These are phyloP conservation scores for Dendrobium chrysotoxum DNA, from an alignment of 106 monocot species.

Conservation along the genomic window DNA sequence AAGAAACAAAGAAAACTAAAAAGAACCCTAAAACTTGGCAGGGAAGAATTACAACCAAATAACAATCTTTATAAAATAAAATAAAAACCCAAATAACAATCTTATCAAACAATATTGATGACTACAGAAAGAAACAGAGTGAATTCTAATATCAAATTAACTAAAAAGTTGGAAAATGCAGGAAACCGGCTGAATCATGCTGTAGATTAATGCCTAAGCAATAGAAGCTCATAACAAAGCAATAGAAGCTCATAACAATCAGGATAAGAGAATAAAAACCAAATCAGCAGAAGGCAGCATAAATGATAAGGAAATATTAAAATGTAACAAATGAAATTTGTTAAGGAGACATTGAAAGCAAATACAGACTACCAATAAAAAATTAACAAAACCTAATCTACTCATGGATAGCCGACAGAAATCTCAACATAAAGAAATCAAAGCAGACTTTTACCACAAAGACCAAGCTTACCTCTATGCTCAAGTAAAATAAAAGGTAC, in stretches of 20 bases:
- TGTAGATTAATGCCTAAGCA: background rate
- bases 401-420: background rate
- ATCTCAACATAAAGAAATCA: background rate
- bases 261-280: background rate
- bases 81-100: too few species aligned
- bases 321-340: background rate
- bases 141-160: too few species aligned
- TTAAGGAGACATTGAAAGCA: background rate
- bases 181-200: background rate
- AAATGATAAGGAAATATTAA: background rate
- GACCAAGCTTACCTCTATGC: background rate
- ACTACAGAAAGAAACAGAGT: too few species aligned
- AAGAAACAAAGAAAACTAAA: too few species aligned
- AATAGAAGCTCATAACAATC: background rate
- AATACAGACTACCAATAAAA: background rate
- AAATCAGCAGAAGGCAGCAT: background rate
- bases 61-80: too few species aligned
- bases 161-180: background rate
- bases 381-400: background rate
- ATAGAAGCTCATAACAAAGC: background rate
- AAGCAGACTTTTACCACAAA: background rate
- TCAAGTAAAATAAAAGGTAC: background rate
- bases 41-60: too few species aligned
- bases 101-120: too few species aligned
- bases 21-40: too few species aligned